Evolutionary conservation across 2,329 filamentous ascomycete genomes (phyloP), one percentile per base, ranked within the genome.

Genomic region (Neospermospora avenae): DNA sequence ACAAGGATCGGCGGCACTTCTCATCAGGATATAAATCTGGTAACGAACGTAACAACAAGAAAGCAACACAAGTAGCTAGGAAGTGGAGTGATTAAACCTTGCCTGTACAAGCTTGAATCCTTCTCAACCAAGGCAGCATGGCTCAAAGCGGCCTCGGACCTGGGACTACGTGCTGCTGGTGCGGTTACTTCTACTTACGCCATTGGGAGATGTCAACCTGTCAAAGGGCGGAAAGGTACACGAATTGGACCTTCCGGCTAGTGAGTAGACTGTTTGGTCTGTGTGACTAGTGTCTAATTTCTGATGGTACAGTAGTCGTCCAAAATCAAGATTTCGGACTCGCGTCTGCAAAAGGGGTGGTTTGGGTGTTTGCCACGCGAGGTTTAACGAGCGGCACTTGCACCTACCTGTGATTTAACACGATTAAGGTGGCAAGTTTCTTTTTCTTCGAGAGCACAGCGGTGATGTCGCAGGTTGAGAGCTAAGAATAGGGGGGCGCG

Each of bases 281-380:
- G n/a, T 42, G 4, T 13, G 35, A 4, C 16, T 39, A n/a, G 1
- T 39, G 16, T 11, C 4, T 31, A 49, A 25, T 25, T n/a, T 42
- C n/a, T 48, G 25, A 20, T 25, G 22, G 44, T 48, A 48, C 16
- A 22, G 44, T 48, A 48, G 24, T 8, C 37, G 49, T 39, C 37
- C 16, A 42, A 54, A 54, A 54, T n/a, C 51, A 54, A 55, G 53
- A 41, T 44, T 55, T 45, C 31, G 39, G 22, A 18, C 24, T 44
- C 53, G 39, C 53, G 45, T 55, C 28, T 55, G 41, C 41, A 46
- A 31, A 24, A 34, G 53, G 41, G 41, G 25, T 16, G 18, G 34
- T n/a, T 16, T 42, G 46, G 20, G 39, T n/a, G 39, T 57, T 57
- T 49, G 44, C 55, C 55, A 52, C 46, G 45, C 46, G 37, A 53